A percentile compares a stretch with the other conserved stretches of the same genome.
phyloP scores from a whole-genome alignment of 768 basidiomycete genomes.

The Panellus pusillus region DNA sequence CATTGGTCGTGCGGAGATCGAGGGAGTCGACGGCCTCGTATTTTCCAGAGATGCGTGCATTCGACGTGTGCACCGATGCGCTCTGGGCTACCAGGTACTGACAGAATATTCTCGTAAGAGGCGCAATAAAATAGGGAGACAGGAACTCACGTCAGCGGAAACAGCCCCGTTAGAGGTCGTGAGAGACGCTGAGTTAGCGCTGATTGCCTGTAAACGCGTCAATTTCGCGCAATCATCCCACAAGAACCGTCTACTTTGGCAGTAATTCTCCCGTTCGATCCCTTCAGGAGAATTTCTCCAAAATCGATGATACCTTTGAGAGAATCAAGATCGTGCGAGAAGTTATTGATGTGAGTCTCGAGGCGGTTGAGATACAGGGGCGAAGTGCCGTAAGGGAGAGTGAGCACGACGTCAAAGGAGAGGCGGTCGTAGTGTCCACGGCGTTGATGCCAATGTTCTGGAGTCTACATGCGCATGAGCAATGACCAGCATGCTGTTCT shows the following conservation, averaged over 20 bases:
- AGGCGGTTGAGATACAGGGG: slow-evolving; percentile 39
- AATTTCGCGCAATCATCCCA: background rate
- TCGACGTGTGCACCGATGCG: slow-evolving; percentile 25
- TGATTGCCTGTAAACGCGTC: too few species aligned
- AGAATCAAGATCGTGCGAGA: slow-evolving; percentile 34
- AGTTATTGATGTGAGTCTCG: slow-evolving; percentile 40
- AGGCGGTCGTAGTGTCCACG: slow-evolving; percentile 18
- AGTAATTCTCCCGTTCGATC: slow-evolving; percentile 33
- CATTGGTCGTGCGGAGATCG: slow-evolving; percentile 38
- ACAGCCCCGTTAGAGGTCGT: too few species aligned
- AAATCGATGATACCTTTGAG: slow-evolving; percentile 38
- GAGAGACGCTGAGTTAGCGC: too few species aligned
- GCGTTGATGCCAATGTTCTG: slow-evolving; percentile 8
- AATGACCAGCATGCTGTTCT: background rate
- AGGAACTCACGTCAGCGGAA: too few species aligned
- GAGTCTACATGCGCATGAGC: slow-evolving; percentile 28
- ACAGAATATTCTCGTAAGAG: too few species aligned
- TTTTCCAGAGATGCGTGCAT: slow-evolving; percentile 40
- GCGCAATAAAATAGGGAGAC: background rate
- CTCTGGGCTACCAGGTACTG: slow-evolving; percentile 25
- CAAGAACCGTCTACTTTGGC: slow-evolving; percentile 27
- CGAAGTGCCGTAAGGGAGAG: slow-evolving; percentile 30
- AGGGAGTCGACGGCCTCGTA: slow-evolving; percentile 40
- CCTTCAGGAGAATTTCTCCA: slow-evolving; percentile 32
- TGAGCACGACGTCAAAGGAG: slow-evolving; percentile 34